These are phyloP conservation scores for Hanseniaspora taiwanica DNA, from an alignment of 805 yeast species.

Conservation along the genomic window DNA sequence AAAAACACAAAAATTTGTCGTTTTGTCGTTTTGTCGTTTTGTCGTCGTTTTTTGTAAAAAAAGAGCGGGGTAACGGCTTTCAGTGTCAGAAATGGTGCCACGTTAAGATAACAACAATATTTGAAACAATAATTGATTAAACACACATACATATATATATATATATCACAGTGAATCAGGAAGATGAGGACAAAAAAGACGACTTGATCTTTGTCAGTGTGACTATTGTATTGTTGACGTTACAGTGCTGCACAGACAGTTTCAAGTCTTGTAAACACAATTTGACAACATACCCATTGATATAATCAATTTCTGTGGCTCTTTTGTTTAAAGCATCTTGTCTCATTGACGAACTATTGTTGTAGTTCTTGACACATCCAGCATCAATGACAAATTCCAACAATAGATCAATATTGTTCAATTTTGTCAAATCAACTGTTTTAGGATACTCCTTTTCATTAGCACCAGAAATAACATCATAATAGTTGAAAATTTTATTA, in stretches of 20 bases:
- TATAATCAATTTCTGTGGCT: conserved; percentile 65
- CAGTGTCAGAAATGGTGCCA: no score
- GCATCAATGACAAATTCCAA: conserved; percentile 25
- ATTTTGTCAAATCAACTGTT: conserved; percentile 1
- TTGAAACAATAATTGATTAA: no score
- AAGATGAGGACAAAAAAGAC: no score
- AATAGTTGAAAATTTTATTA: conserved; percentile 19
- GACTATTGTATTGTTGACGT: conserved; percentile 16
- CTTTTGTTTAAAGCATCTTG: conserved; percentile 40
- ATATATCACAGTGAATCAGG: no score
- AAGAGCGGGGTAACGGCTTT: no score
- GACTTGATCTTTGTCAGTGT: conserved; percentile 3
- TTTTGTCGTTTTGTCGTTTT: no score
- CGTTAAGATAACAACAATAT: no score
- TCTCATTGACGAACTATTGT: conserved; percentile 42
- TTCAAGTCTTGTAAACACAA: conserved; percentile 35
- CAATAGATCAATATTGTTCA: conserved; percentile 23
- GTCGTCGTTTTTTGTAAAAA: no score
- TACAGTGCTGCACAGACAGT: conserved; percentile 14
- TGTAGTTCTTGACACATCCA: conserved; percentile 34
- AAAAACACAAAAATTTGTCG: no score
- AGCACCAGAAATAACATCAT: conserved; percentile 11
- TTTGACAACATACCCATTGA: conserved; percentile 65
- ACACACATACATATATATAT: no score
- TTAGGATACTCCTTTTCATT: conserved; percentile 9